Evolutionary conservation across 176 grass and related monocot species (phyloP).

Genomic region (Oryza coarctata): DNA sequence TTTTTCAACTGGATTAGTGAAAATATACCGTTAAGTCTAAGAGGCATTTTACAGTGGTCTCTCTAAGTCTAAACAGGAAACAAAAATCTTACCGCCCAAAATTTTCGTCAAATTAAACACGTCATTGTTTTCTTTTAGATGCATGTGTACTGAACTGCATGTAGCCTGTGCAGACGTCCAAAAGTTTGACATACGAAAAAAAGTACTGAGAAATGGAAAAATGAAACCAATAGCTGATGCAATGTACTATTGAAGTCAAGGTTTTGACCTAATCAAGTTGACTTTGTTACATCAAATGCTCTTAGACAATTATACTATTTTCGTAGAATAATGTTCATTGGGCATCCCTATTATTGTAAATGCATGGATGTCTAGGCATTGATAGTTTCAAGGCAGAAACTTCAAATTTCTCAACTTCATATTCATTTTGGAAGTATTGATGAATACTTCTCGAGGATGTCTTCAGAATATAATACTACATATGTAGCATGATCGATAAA

Average conservation of each 20-base stretch:
- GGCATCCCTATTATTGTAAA: not conserved
- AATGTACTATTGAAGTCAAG: slow-evolving; percentile 15
- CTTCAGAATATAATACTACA: not conserved
- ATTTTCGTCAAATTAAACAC: not conserved
- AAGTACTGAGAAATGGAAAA: not conserved
- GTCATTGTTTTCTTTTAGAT: not conserved
- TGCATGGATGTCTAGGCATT: not conserved
- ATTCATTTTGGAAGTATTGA: slow-evolving; percentile 5
- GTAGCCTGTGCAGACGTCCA: not conserved
- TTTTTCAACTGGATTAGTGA: not conserved
- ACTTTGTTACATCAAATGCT: not conserved
- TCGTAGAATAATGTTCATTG: not conserved
- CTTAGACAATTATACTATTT: not conserved
- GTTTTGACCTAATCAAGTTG: slow-evolving; percentile 23
- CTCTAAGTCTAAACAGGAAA: not conserved
- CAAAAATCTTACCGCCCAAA: not conserved
- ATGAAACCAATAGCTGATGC: not conserved
- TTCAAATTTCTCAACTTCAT: slow-evolving; percentile 17
- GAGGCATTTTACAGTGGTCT: not conserved
- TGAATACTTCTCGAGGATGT: not conserved
- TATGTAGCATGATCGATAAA: not conserved
- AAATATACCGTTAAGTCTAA: not conserved
- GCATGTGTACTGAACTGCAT: not conserved
- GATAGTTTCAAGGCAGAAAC: not conserved
- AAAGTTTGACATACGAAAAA: not conserved